These are phyloP conservation scores for Solanum rostratum DNA, from an alignment of 257 asterid species.

Conservation along the genomic window DNA sequence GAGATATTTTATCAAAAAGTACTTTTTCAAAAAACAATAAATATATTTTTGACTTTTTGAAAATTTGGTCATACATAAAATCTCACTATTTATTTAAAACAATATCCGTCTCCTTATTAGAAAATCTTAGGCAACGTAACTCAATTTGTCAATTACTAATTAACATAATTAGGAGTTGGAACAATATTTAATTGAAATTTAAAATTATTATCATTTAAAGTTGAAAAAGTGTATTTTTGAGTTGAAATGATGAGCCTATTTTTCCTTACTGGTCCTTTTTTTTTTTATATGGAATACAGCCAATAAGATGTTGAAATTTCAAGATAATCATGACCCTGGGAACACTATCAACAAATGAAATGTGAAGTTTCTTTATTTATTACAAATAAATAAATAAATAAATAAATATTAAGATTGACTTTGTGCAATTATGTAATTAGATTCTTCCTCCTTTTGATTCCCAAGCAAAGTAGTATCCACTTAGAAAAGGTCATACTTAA, in stretches of 20 bases:
- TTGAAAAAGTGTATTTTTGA: background rate
- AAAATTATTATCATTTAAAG: background rate
- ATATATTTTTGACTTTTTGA: background rate
- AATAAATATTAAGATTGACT: background rate
- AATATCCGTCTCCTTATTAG: background rate
- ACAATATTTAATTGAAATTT: background rate
- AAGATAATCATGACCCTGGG: background rate
- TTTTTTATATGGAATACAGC: background rate
- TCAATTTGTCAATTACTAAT: background rate
- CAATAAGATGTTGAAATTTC: background rate
- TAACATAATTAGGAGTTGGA: background rate
- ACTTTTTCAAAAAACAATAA: rapidly evolving
- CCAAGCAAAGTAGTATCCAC: background rate
- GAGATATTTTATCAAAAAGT: background rate
- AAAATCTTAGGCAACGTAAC: background rate
- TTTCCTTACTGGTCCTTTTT: background rate
- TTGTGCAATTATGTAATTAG: background rate
- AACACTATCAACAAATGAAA: background rate
- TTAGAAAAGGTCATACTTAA: background rate
- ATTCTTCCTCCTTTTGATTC: background rate
- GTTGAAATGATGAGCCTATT: background rate
- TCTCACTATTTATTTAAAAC: background rate
- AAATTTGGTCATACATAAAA: background rate
- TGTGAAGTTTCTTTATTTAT: background rate
- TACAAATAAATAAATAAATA: too few species aligned